Percentiles rank a stretch among this genome's conserved stretches.
Evolutionary conservation across 345 rosid species (phyloP).

Genomic region (Citrus reticulata): DNA sequence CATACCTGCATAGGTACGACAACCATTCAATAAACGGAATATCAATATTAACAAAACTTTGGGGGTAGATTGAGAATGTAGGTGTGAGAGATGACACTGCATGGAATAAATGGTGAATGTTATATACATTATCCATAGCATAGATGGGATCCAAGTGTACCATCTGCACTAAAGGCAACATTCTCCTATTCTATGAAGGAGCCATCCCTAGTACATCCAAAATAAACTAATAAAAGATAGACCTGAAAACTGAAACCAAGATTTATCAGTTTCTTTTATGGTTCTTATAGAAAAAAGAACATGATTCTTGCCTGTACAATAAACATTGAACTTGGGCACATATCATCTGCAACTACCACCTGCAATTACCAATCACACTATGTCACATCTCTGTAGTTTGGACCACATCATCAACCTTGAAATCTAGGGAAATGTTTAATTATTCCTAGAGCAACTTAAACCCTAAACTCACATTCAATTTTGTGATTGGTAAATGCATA

Average conservation of each 20-base stretch:
- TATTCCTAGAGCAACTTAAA: conserved; percentile 26
- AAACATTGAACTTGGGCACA: conserved; percentile 57
- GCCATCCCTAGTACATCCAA: conserved; percentile 10
- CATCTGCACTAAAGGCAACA: background rate
- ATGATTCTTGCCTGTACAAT: conserved; percentile 60
- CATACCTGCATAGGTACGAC: conserved; percentile 47
- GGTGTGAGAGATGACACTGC: background rate
- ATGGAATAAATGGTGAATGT: background rate
- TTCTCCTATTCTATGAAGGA: conserved; percentile 15
- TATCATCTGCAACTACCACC: conserved; percentile 64
- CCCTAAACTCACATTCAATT: conserved; percentile 26
- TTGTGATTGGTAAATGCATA: conserved; percentile 37
- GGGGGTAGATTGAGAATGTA: conserved; percentile 1
- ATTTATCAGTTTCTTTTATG: conserved; percentile 7
- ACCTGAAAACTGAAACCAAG: conserved; percentile 19
- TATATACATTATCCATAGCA: background rate
- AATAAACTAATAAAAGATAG: conserved; percentile 9
- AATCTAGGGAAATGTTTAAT: conserved; percentile 33
- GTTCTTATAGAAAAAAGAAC: conserved; percentile 26
- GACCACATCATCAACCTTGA: conserved; percentile 33
- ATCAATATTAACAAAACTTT: background rate
- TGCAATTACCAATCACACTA: conserved; percentile 79
- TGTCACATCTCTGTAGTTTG: conserved; percentile 45
- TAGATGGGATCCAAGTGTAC: conserved; percentile 2
- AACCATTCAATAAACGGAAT: conserved; percentile 1